phyloP scores from a whole-genome alignment of 1,284 basidiomycete species.

The Hemileia vastatrix region DNA sequence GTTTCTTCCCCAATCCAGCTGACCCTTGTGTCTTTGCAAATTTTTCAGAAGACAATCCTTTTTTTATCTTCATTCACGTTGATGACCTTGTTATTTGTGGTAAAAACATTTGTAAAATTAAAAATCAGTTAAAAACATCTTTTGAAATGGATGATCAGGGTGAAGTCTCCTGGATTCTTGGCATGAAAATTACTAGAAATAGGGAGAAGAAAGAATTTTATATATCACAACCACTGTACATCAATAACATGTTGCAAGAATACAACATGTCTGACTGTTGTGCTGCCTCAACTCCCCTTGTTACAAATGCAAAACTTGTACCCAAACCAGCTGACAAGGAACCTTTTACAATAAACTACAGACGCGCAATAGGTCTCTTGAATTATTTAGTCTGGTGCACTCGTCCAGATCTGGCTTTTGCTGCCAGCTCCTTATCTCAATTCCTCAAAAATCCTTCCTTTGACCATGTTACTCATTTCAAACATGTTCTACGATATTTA shows the following conservation, averaged over 20 bases:
- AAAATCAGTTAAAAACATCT: not conserved
- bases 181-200: constrained; percentile 5
- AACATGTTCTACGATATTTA: not conserved
- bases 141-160: constrained; percentile 13
- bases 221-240: not conserved
- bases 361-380: not conserved
- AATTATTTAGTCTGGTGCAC: constrained; percentile 13
- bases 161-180: not conserved
- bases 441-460: not conserved
- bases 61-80: constrained; percentile 4
- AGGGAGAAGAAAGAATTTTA: not conserved
- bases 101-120: not conserved
- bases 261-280: not conserved
- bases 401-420: constrained; percentile 7
- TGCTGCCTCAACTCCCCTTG: not conserved
- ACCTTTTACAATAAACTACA: constrained; percentile 12
- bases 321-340: no score
- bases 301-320: not conserved
- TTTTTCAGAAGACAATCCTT: not conserved
- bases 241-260: not conserved
- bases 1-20: not conserved
- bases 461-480: not conserved
- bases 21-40: constrained; percentile 1
- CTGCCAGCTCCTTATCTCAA: not conserved
- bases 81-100: constrained; percentile 8